Evolutionary conservation across 164 flowering plant genomes (phyloP), one percentile per base, ranked within the genome.

Genomic region (Paratinospora sagittata): DNA sequence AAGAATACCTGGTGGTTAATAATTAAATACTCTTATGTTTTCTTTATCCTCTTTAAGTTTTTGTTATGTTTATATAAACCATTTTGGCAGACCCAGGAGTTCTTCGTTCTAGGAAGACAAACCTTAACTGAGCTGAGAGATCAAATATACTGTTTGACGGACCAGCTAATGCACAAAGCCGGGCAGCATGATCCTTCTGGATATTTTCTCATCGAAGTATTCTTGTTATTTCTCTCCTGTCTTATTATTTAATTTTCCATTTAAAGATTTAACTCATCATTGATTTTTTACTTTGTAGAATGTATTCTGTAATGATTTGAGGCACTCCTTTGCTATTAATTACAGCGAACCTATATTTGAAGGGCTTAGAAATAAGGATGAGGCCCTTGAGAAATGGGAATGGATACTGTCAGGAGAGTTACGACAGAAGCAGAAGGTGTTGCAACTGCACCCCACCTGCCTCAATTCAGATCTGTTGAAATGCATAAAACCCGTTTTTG

Each of bases 201-300:
- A 73, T 95, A 89, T 84, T 90, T 95, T 77, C 85, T 95, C 27
- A 86, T 95, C 71, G 99, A 92, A 78, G 98, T 90, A 81, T 73
- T n/a, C 24, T 58, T 14, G 39, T 39, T 33, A 21, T 49, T 49
- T 63, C 27, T 16, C 60, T 39, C 30, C 27, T 66, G 57, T 6
- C 11, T 33, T 62, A n/a, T n/a, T n/a, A n/a, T n/a, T n/a, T n/a
- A n/a, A n/a, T n/a, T n/a, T n/a, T n/a, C n/a, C n/a, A n/a, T n/a
- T n/a, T n/a, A n/a, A n/a, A n/a, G n/a, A n/a, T n/a, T n/a, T n/a
- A n/a, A n/a, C n/a, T n/a, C n/a, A n/a, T n/a, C n/a, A n/a, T n/a
- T n/a, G n/a, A n/a, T n/a, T n/a, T n/a, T n/a, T n/a, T n/a, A n/a
- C n/a, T n/a, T n/a, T n/a, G n/a, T n/a, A n/a, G n/a, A n/a, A n/a